Evolutionary conservation across 108 stramenopile species (phyloP).

Genomic region (Nitzschia putrida): DNA sequence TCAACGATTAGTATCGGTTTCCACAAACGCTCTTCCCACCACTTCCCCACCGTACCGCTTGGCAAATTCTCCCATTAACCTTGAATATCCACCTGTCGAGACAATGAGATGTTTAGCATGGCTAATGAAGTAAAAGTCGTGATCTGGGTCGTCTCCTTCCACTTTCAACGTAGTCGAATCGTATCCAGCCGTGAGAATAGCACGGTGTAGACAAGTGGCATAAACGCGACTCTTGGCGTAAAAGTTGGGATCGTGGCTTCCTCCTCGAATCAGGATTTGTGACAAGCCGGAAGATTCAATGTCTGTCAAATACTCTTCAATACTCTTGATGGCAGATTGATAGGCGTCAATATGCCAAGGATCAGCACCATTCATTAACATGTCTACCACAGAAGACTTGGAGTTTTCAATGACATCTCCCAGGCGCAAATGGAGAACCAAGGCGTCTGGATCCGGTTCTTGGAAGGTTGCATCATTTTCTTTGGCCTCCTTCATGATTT

Average conservation of each 20-base stretch:
- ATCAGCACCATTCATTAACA: conserved; percentile 20
- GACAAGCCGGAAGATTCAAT: conserved; percentile 12
- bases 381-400: conserved; percentile 5
- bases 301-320: conserved; percentile 15
- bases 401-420: conserved; percentile 34
- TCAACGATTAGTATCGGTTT: too few relatives aligned
- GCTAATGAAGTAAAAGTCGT: conserved; percentile 20
- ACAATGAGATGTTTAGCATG: conserved; percentile 16
- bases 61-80: conserved; percentile 15
- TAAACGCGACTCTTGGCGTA: conserved; percentile 24
- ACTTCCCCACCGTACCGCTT: conserved; percentile 15
- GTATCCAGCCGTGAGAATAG: conserved; percentile 16
- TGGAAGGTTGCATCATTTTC: conserved; percentile 6
- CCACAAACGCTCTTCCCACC: conserved; percentile 14
- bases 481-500: conserved; percentile 17
- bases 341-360: conserved; percentile 17
- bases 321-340: conserved; percentile 21
- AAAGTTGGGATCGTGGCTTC: conserved; percentile 14
- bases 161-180: conserved; percentile 1
- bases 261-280: conserved; percentile 17
- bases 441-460: conserved; percentile 5
- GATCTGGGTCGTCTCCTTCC: conserved; percentile 17
- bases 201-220: conserved; percentile 16
- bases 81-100: conserved; percentile 22
- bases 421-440: conserved; percentile 29